Evolutionary conservation across 176 grass and related monocot genomes (phyloP), one percentile per base, ranked within the genome.

Genomic region (Paspalum notatum): DNA sequence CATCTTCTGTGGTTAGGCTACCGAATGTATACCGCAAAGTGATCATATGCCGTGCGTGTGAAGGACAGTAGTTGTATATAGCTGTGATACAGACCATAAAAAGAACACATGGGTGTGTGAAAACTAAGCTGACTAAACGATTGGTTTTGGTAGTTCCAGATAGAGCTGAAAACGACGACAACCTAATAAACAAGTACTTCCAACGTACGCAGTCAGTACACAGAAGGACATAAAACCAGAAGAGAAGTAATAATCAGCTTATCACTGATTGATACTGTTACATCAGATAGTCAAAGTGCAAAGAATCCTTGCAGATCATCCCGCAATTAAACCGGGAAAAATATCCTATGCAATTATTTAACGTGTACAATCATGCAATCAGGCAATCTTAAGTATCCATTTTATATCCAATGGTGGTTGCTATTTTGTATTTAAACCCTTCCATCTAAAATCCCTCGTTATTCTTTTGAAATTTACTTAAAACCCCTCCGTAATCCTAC

Each of bases 91-190:
- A 24, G 8, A 43, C n/a, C n/a, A n/a, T n/a, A 13, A 12, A 0
- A 39, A 43, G 32, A 32, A 7, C 47, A 24, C 62, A 53, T 14
- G 32, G 3, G 32, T 32, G 32, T 32, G 11, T 40, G 26, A 24
- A 18, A 42, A 6, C 47, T 41, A 25, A 41, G 48, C 13, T 20
- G 49, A 25, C 27, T 17, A 78, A 67, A 54, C 27, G 32, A 52
- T 80, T 55, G 62, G 77, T 79, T 25, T 67, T 67, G 62, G 62
- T 79, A 54, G 62, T 56, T 74, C 71, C 32, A 42, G 47, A 52
- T 79, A 55, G 53, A 41, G 62, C 40, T 54, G 62, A 48, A 66
- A 66, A 66, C 12, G 32, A 52, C 20, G 62, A 79, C 46, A 17
- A 0, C 20, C 18, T 54, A 40, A 42, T 41, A 66, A 13, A 47